Evolutionary conservation across 805 yeast species (phyloP).

Genomic region (Candida adriatica): DNA sequence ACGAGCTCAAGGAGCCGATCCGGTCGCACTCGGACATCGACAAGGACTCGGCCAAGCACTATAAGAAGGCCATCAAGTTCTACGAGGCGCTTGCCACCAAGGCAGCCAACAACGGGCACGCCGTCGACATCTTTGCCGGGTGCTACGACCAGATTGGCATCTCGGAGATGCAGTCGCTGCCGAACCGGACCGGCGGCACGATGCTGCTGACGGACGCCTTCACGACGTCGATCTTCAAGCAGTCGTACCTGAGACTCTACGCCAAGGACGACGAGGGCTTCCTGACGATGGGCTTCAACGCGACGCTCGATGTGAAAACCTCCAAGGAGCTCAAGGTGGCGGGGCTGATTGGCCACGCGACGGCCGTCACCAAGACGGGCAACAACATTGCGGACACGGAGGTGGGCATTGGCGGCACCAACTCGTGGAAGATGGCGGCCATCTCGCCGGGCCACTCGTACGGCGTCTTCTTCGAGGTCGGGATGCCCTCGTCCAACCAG

Average conservation of each 20-base stretch:
- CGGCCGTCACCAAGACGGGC: constrained; percentile 55
- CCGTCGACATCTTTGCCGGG: constrained; percentile 88
- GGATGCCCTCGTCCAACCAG: constrained; percentile 29
- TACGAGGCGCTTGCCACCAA: constrained; percentile 70
- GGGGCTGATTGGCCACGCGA: constrained; percentile 92
- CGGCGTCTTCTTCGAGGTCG: constrained; percentile 79
- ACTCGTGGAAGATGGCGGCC: constrained; percentile 80
- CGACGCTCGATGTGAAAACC: constrained; percentile 79
- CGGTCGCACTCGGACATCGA: constrained; percentile 97
- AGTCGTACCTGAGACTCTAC: constrained; percentile 67
- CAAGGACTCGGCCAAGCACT: constrained; percentile 81
- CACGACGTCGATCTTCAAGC: constrained; percentile 61
- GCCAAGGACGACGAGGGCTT: constrained; percentile 82
- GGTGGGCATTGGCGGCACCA: constrained; percentile 90
- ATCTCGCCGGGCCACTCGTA: constrained; percentile 84
- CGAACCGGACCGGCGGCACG: constrained; percentile 55
- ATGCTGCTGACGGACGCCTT: constrained; percentile 60
- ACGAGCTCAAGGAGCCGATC: constrained; percentile 89
- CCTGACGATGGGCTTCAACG: constrained; percentile 86
- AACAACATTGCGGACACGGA: constrained; percentile 84
- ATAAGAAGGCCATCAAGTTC: constrained; percentile 76
- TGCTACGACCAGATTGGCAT: constrained; percentile 80
- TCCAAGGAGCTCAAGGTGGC: constrained; percentile 82
- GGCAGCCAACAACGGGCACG: constrained; percentile 67
- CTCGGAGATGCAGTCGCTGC: constrained; percentile 55